Evolutionary conservation across 1,284 basidiomycete genomes (phyloP).

Genomic region (Sphagnurus paluster): DNA sequence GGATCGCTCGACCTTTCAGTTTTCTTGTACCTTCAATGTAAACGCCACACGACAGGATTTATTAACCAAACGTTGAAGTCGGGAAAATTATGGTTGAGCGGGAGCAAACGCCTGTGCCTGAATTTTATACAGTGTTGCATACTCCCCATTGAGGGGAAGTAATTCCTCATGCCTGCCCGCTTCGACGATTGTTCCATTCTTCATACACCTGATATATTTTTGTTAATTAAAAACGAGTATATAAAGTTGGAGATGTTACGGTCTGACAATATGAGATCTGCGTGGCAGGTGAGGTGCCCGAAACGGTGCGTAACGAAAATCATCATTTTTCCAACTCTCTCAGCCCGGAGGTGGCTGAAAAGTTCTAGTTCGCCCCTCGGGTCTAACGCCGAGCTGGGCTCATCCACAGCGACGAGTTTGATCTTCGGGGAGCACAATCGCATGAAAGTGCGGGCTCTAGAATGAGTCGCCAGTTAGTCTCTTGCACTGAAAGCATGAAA

Average conservation of each 20-base stretch:
- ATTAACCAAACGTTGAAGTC: no score
- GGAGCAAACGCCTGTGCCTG: no score
- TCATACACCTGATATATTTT: constrained; percentile 55
- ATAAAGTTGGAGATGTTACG: constrained; percentile 5
- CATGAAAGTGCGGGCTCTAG: constrained; percentile 41
- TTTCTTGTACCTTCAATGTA: no score
- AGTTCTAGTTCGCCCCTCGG: constrained; percentile 50
- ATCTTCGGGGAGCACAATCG: constrained; percentile 41
- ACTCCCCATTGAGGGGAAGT: constrained; percentile 46
- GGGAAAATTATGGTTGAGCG: no score
- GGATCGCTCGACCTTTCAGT: no score
- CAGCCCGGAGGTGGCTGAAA: constrained; percentile 49
- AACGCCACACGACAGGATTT: no score
- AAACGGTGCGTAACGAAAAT: constrained; percentile 71
- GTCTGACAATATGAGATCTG: constrained; percentile 58
- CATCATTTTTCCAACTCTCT: constrained; percentile 57
- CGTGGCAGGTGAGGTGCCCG: constrained; percentile 61
- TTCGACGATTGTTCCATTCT: constrained; percentile 54
- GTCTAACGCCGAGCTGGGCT: constrained; percentile 55
- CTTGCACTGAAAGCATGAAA: no score
- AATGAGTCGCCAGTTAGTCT: neutral
- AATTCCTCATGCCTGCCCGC: constrained; percentile 53
- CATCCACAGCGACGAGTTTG: constrained; percentile 48
- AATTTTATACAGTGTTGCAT: constrained; percentile 52
- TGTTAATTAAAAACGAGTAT: neutral